Conservation (phyloP, 306 rosid genomes). For the Erythrophleum fordii region DNA sequence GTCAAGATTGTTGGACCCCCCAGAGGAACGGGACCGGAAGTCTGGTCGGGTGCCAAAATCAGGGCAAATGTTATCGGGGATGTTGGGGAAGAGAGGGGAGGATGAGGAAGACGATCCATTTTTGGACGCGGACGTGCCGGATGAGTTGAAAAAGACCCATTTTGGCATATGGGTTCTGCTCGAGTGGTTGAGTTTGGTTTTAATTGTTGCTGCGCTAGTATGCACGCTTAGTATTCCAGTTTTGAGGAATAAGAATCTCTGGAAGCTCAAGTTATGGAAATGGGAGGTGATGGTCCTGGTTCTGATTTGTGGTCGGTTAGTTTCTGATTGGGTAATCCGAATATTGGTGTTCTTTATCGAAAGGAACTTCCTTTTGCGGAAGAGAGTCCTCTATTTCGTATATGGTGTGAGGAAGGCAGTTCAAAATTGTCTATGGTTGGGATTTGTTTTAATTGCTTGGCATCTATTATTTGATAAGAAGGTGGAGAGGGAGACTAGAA, state of each 20-base stretch:
- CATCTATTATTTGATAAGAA: slow-evolving; percentile 65
- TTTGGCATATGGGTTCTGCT: slow-evolving; percentile 52
- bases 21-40: slow-evolving; percentile 53
- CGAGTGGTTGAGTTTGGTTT: slow-evolving; percentile 72
- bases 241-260: slow-evolving; percentile 44
- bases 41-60: slow-evolving; percentile 57
- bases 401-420: slow-evolving; percentile 70
- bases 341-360: slow-evolving; percentile 57
- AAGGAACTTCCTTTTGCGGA: slow-evolving; percentile 63
- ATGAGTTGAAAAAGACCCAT: slow-evolving; percentile 42
- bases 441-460: slow-evolving; percentile 66
- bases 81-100: slow-evolving; percentile 57
- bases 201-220: slow-evolving; percentile 48
- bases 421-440: slow-evolving; percentile 72
- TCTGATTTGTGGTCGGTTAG: slow-evolving; percentile 68
- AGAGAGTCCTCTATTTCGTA: slow-evolving; percentile 66
- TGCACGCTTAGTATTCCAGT: slow-evolving; percentile 48
- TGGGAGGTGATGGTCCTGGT: slow-evolving; percentile 70
- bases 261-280: slow-evolving; percentile 65
- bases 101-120: slow-evolving; percentile 75
- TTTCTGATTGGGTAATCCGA: slow-evolving; percentile 68
- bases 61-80: slow-evolving; percentile 66
- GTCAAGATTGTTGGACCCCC: slow-evolving; percentile 86
- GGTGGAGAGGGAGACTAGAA: slow-evolving; percentile 65
- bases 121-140: slow-evolving; percentile 58